Evolutionary conservation across 2,329 filamentous ascomycete genomes (phyloP), one percentile per base, ranked within the genome.

Genomic region (Arthrinium puccinioides): DNA sequence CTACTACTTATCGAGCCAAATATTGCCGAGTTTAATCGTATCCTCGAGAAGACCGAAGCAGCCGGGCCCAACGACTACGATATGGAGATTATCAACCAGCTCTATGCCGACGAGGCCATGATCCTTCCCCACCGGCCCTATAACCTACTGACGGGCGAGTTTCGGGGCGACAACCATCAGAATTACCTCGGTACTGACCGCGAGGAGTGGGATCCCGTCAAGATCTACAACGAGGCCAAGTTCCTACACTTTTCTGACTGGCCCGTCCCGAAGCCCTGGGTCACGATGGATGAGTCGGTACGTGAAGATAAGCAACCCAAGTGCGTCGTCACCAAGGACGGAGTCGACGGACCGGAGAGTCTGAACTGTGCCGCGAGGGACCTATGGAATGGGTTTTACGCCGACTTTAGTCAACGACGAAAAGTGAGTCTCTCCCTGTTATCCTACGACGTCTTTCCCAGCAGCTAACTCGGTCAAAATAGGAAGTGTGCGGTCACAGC

Each of bases 241-340:
- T 66, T 82, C 5, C 62, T 86, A 3, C 82, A 86, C 54, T 86
- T 85, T 53, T 81, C 75, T 10, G 82, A 87, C 50, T 83, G 76
- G 76, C 82, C 82, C 1, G 48, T 84, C 6, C 79, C 80, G 1
- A 86, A 86, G 41, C 68, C 68, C 1, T 72, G 69, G 68, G 41
- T 57, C 16, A 11, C 40, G 2, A 48, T 51, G 47, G 38, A 48
- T 6, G 50, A 55, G n/a, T 21, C 38, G 6, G 21, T 50, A 26
- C 51, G 56, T 25, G 14, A 47, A 21, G 42, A 49, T 7, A 44
- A 49, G 23, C 53, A 62, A 41, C 61, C 60, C 4, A 51, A 52
- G 30, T 63, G 61, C 35, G 44, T 41, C 14, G 41, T 32, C 4
- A 54, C 46, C 31, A 38, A 52, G 24, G 51, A 51, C 5, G 42